Conservation (phyloP, 352 stramenopile species). For the Globisporangium viniferum region DNA sequence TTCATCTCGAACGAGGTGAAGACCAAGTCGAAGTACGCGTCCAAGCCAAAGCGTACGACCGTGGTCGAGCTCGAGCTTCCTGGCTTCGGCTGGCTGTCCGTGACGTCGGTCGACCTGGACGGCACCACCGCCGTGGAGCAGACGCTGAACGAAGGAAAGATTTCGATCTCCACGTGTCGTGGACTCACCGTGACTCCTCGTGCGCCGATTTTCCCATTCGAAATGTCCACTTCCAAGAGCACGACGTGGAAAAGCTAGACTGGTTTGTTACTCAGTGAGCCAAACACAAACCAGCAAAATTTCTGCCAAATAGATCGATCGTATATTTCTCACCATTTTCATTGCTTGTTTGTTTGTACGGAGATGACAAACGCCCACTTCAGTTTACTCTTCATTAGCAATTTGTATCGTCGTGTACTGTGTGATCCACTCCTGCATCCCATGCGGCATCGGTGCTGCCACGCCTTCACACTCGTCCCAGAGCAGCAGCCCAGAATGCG, state of each 20-base stretch:
- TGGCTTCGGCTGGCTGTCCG: conserved; percentile 76
- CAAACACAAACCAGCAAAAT: not conserved
- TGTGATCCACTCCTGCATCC: conserved; percentile 70
- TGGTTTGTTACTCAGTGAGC: not conserved
- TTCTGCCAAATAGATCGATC: not conserved
- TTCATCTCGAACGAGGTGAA: conserved; percentile 60
- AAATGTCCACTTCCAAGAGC: conserved; percentile 78
- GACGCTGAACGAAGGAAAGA: conserved; percentile 58
- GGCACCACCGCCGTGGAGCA: conserved; percentile 57
- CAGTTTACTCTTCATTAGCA: not conserved
- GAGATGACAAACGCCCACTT: not conserved
- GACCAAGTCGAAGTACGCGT: conserved; percentile 67
- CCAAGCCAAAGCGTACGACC: conserved; percentile 78
- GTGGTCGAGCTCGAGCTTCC: conserved; percentile 76
- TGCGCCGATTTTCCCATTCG: conserved; percentile 69
- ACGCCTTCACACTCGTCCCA: conserved; percentile 44
- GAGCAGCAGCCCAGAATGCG: conserved; percentile 37
- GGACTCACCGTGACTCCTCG: conserved; percentile 58
- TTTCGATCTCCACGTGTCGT: conserved; percentile 62
- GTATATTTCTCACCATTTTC: no score
- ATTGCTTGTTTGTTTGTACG: no score
- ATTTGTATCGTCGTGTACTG: conserved; percentile 45
- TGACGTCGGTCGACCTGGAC: conserved; percentile 81
- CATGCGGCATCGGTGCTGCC: conserved; percentile 39
- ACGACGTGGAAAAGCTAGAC: conserved; percentile 66